Evolutionary conservation across 1,284 basidiomycete species (phyloP), one percentile per base, ranked within the genome.

Genomic region (Earliella scabrosa): DNA sequence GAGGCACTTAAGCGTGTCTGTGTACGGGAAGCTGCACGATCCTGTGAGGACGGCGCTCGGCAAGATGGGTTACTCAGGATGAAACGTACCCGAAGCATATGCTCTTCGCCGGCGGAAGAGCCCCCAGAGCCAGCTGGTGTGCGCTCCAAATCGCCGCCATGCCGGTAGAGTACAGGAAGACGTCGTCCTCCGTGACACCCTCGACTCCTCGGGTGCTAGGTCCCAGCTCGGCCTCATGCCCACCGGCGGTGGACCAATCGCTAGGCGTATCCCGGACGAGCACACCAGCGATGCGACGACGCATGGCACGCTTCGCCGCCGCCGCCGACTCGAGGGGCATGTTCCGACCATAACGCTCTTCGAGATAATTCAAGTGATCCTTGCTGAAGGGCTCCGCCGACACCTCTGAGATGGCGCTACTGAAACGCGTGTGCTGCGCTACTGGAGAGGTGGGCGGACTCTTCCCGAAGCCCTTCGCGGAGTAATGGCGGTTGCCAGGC

Each of bases 331-430:
- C 78, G 2, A 91, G 71, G 2, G 95, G 93, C 24, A 98, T 77
- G 68, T 98, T 98, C 4, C 97, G 86, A 0, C 95, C 97, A 65
- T 98, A 99, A 20, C 96, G 87, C 73, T 99, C 96, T 72, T 99
- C 97, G 35, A 99, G 79, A 65, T 91, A 91, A 20, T 75, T 74
- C 4, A 69, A 69, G 50, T 85, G 82, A 60, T 90, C 87, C 29
- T 68, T 65, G 53, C 72, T 77, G 36, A 86, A 65, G 3, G 68
- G 67, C 36, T 82, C 79, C 1, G 59, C 63, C 0, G 52, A 60
- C 21, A 57, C 47, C n/a, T 63, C 59, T 2, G 56, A 50, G 2
- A 58, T 31, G 26, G 40, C 31, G 32, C 40, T 31, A 18, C 29
- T 35, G 26, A 48, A 46, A 8, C 39, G 56, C 0, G 64, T 49